Percentiles rank a stretch among this genome's conserved stretches.
Conservation (phyloP, 495 filamentous ascomycete genomes). For the Aspergillus avenaceus region DNA sequence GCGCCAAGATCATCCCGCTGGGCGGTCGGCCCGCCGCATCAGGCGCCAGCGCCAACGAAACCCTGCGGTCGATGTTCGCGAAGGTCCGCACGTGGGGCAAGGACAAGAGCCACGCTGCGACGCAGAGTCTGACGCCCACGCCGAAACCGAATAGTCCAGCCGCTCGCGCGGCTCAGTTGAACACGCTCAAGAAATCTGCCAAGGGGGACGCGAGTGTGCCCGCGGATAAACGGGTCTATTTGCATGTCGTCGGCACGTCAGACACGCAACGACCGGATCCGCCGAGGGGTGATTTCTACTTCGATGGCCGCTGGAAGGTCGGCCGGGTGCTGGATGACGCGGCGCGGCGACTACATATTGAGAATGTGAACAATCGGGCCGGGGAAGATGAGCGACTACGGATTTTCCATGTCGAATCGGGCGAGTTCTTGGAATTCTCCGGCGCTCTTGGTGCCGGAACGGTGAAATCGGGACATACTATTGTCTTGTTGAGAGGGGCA, state of each 20-base stretch:
- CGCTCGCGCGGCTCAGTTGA: conserved; percentile 58
- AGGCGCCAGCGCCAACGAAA: conserved; percentile 33
- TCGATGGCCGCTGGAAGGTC: conserved; percentile 79
- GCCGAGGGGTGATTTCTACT: conserved; percentile 78
- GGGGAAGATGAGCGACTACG: conserved; percentile 75
- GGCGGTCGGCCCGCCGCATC: conserved; percentile 29
- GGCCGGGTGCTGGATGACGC: conserved; percentile 85
- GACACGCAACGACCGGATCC: conserved; percentile 76
- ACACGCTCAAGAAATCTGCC: conserved; percentile 74
- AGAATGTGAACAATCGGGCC: conserved; percentile 84
- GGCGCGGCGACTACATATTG: conserved; percentile 71
- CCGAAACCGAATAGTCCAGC: conserved; percentile 56
- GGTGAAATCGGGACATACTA: conserved; percentile 73
- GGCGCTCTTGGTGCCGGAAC: conserved; percentile 68
- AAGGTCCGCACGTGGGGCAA: conserved; percentile 65
- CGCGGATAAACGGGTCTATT: conserved; percentile 73
- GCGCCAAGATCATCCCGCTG: conserved; percentile 68
- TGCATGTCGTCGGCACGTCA: conserved; percentile 72
- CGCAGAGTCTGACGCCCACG: conserved; percentile 43
- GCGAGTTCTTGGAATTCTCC: conserved; percentile 76
- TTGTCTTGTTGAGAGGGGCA: conserved; percentile 84
- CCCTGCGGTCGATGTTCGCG: conserved; percentile 56
- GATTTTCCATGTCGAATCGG: conserved; percentile 89
- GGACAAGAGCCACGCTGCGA: conserved; percentile 50
- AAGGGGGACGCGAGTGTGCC: conserved; percentile 84